Percentiles rank a stretch among this genome's conserved stretches.
Conservation (phyloP, 2,329 filamentous ascomycete species). For the Purpureocillium takamizusanense region DNA sequence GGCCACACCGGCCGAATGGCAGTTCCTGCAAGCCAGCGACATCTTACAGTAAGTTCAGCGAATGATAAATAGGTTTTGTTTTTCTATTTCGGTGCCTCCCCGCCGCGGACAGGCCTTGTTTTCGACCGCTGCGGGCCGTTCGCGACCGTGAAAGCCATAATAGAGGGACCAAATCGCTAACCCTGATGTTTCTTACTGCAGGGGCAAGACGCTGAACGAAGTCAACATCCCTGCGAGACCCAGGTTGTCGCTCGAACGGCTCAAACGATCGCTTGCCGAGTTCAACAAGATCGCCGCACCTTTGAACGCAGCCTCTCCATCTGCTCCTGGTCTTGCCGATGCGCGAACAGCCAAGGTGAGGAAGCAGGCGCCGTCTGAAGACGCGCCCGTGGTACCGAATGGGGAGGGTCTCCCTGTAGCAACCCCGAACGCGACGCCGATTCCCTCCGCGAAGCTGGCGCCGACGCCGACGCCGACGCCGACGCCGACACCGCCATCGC, state of each 20-base stretch:
- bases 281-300: constrained; percentile 12
- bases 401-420: constrained; percentile 5
- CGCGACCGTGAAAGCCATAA: constrained; percentile 11
- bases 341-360: background rate
- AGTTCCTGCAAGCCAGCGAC: constrained; percentile 48
- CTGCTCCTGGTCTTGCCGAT: constrained; percentile 6
- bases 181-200: constrained; percentile 15
- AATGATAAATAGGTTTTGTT: constrained; percentile 9
- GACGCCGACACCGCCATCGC: background rate
- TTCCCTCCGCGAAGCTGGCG: constrained; percentile 5
- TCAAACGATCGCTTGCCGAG: constrained; percentile 28
- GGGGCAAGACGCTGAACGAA: constrained; percentile 38
- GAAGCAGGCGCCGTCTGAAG: constrained; percentile 7
- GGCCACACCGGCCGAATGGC: constrained; percentile 40
- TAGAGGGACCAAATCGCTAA: constrained; percentile 14
- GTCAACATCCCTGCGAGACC: constrained; percentile 41
- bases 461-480: constrained; percentile 4
- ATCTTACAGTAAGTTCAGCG: constrained; percentile 46
- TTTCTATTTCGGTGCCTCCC: constrained; percentile 10
- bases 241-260: constrained; percentile 31
- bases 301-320: constrained; percentile 5
- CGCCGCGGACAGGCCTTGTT: background rate
- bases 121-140: constrained; percentile 4
- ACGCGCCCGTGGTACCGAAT: constrained; percentile 5
- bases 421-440: constrained; percentile 7